Conservation (phyloP, 2,329 filamentous ascomycete genomes). For the Berkeleyomyces rouxiae region DNA sequence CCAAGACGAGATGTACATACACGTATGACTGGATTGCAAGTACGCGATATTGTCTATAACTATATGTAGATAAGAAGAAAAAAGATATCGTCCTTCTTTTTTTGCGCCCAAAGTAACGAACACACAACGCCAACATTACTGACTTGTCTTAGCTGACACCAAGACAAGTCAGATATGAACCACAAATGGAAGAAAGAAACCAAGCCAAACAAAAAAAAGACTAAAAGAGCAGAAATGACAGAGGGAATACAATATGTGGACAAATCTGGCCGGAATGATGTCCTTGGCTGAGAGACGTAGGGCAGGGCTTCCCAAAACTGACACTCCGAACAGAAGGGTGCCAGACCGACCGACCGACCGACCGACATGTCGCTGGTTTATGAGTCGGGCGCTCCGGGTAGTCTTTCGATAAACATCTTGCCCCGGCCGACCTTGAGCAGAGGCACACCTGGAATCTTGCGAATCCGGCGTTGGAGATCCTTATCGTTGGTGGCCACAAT, state of each 20-base stretch:
- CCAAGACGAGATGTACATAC: too few species aligned
- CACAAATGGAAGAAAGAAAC: neutral
- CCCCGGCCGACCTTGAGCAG: constrained; percentile 70
- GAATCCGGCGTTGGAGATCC: constrained; percentile 64
- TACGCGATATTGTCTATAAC: neutral
- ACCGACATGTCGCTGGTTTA: constrained; percentile 11
- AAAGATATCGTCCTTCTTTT: neutral
- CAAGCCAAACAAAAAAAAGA: neutral
- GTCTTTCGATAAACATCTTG: constrained; percentile 86
- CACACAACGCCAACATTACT: neutral
- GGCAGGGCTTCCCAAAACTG: too few species aligned
- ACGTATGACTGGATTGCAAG: neutral
- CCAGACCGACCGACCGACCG: too few species aligned
- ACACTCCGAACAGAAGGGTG: too few species aligned
- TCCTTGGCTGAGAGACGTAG: too few species aligned
- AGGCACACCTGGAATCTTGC: constrained; percentile 53
- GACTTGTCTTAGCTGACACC: neutral
- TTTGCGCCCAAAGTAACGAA: neutral
- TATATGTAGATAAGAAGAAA: neutral
- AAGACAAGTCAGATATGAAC: too few species aligned
- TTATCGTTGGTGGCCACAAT: constrained; percentile 65
- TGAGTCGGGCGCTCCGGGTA: constrained; percentile 64
- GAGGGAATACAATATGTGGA: neutral
- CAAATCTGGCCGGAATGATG: too few species aligned
- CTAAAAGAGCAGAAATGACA: neutral